Conservation (phyloP, 2,329 filamentous ascomycete genomes). For the Pseudopithomyces chartarum region DNA sequence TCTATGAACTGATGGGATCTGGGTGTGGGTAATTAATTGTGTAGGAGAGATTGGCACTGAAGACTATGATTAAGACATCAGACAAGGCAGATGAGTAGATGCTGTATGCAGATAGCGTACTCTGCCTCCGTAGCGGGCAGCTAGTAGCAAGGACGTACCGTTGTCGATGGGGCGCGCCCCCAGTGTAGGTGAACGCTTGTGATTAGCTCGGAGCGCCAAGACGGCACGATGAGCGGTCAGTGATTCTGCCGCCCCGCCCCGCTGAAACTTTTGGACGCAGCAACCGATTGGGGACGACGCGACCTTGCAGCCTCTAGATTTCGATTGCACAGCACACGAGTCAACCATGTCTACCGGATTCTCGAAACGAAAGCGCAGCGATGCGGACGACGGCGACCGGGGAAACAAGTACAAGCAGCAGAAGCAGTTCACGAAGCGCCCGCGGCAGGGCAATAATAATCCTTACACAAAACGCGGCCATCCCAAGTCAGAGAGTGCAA, state of each 20-base stretch:
- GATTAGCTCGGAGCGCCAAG: conserved; percentile 27
- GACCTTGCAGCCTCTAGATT: background rate
- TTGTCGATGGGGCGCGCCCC: background rate
- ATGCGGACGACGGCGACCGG: conserved; percentile 21
- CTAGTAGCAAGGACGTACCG: background rate
- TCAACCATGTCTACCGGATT: conserved; percentile 41
- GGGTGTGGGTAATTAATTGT: background rate
- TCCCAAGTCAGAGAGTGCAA: background rate
- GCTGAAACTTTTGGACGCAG: conserved; percentile 33
- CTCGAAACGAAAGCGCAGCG: conserved; percentile 41
- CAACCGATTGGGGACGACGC: background rate
- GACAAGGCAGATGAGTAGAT: background rate
- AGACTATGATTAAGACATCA: conserved; percentile 12
- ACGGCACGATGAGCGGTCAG: conserved; percentile 17
- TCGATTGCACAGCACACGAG: background rate
- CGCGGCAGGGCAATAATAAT: conserved; percentile 15
- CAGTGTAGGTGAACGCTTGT: background rate
- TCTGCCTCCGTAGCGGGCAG: background rate
- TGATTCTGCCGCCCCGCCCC: conserved; percentile 37
- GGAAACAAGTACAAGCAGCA: conserved; percentile 29
- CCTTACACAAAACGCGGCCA: background rate
- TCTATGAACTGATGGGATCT: conserved; percentile 26
- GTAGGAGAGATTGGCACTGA: background rate
- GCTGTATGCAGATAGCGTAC: background rate
- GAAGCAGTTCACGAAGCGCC: conserved; percentile 24